Percentiles rank a stretch among this genome's conserved stretches.
These are phyloP conservation scores for Wickerhamiella dianesei DNA, from an alignment of 805 yeast genomes.

Conservation along the genomic window DNA sequence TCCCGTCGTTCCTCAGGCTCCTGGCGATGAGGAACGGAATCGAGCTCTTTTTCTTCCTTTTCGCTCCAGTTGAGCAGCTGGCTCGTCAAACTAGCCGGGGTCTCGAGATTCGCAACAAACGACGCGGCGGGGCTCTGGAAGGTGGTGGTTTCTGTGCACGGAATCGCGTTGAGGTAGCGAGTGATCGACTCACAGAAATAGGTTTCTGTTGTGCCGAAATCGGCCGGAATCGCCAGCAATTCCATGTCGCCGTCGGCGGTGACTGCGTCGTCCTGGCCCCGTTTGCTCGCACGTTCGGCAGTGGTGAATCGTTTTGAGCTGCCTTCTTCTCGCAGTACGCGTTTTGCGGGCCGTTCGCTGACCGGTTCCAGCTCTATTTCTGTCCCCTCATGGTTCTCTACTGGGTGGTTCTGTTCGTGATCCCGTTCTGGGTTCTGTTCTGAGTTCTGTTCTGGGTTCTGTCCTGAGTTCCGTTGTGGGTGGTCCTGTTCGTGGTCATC, in stretches of 20 bases:
- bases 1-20: slow-evolving; percentile 13
- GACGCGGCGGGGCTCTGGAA: background rate
- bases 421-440: background rate
- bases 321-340: background rate
- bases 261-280: background rate
- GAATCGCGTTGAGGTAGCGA: slow-evolving; percentile 7
- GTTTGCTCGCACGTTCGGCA: slow-evolving; percentile 1
- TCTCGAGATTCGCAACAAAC: slow-evolving; percentile 9
- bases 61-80: slow-evolving; percentile 1
- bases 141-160: background rate
- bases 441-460: background rate
- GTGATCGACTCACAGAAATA: slow-evolving; percentile 10
- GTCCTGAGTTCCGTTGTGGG: background rate
- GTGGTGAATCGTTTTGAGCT: slow-evolving; percentile 3
- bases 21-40: slow-evolving; percentile 9
- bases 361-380: background rate
- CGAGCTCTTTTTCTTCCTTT: slow-evolving; percentile 12
- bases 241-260: slow-evolving; percentile 5
- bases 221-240: slow-evolving; percentile 14
- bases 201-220: slow-evolving; percentile 13
- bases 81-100: slow-evolving; percentile 3
- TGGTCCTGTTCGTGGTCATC: background rate
- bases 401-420: background rate
- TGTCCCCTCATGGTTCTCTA: slow-evolving; percentile 1
- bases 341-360: background rate